Conservation (phyloP, 2,329 filamentous ascomycete species). For the Ceratocystis harringtonii region DNA sequence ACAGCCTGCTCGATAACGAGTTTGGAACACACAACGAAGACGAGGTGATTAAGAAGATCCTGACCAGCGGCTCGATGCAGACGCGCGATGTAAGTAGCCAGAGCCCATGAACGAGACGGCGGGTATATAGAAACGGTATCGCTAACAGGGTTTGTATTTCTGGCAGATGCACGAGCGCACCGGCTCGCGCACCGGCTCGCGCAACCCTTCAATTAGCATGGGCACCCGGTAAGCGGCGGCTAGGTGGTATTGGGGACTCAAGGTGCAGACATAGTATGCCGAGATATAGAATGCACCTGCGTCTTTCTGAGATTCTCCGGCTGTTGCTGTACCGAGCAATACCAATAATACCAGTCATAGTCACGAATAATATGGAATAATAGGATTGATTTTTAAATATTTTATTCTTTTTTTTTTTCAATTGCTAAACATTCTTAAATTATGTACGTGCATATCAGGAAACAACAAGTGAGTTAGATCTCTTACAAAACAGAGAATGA, state of each 20-base stretch:
- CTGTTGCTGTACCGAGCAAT: no score
- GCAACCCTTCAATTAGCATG: slow-evolving; percentile 36
- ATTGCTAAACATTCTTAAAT: neutral
- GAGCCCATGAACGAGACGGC: neutral
- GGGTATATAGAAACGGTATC: neutral
- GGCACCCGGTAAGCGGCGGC: slow-evolving; percentile 2
- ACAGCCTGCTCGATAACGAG: slow-evolving; percentile 62
- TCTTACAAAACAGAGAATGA: no score
- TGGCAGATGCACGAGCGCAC: slow-evolving; percentile 31
- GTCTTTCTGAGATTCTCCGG: no score
- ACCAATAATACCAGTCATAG: neutral
- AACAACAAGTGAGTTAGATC: no score
- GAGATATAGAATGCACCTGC: no score
- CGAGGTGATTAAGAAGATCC: slow-evolving; percentile 65
- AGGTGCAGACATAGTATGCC: no score
- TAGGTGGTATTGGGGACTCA: neutral
- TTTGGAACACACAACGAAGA: slow-evolving; percentile 73
- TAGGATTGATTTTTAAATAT: neutral
- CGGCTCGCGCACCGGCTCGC: slow-evolving; percentile 25
- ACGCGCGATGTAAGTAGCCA: slow-evolving; percentile 9
- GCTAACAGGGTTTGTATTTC: neutral
- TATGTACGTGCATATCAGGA: no score
- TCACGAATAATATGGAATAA: neutral
- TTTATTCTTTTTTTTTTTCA: slow-evolving; percentile 2
- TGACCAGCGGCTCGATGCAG: slow-evolving; percentile 11